These are phyloP conservation scores for Aphanocladium album DNA, from an alignment of 2,329 filamentous ascomycete species.

Conservation along the genomic window DNA sequence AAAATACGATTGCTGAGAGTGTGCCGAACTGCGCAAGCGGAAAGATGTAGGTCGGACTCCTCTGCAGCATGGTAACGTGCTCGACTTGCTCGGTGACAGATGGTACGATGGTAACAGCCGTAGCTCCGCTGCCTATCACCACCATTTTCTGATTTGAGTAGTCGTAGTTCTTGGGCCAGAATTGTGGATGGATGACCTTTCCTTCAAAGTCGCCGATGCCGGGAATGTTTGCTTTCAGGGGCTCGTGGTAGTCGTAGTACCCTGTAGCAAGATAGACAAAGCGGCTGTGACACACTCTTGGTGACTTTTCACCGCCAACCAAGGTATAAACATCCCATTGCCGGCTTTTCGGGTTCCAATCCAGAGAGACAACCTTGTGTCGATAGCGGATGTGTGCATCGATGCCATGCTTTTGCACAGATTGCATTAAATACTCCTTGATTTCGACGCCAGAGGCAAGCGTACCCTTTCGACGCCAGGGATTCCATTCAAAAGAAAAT, in stretches of 20 bases:
- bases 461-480: constrained; percentile 52
- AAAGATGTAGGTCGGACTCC: constrained; percentile 30
- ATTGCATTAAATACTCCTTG: constrained; percentile 42
- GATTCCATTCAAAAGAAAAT: constrained; percentile 62
- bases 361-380: background rate
- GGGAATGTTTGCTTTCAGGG: constrained; percentile 57
- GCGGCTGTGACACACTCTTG: constrained; percentile 37
- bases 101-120: constrained; percentile 72
- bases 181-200: constrained; percentile 63
- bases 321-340: background rate
- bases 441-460: constrained; percentile 47
- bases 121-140: constrained; percentile 75
- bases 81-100: constrained; percentile 57
- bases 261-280: constrained; percentile 56
- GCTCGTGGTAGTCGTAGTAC: constrained; percentile 68
- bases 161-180: constrained; percentile 67
- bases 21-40: background rate
- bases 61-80: no score
- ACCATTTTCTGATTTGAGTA: constrained; percentile 63
- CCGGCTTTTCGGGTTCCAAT: background rate
- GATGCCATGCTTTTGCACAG: constrained; percentile 42
- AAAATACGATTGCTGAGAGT: constrained; percentile 30
- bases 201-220: constrained; percentile 64
- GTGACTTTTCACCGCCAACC: background rate
- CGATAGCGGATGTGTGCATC: constrained; percentile 23